These are phyloP conservation scores for Lyophyllum semitale DNA, from an alignment of 768 basidiomycete species.

Conservation along the genomic window DNA sequence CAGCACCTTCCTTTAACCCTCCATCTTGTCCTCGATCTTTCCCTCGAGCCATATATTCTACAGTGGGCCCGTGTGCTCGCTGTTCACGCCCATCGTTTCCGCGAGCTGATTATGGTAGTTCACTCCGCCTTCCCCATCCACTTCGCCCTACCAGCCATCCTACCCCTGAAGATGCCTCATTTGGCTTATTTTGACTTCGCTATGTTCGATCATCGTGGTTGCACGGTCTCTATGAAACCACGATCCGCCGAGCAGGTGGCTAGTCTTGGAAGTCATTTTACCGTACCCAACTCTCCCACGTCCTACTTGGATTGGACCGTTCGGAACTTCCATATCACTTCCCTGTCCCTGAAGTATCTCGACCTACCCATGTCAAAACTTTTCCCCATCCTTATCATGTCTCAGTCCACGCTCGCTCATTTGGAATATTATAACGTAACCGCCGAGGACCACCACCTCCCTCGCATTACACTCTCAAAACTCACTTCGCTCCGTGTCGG, in stretches of 20 bases:
- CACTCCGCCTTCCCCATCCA: neutral
- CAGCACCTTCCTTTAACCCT: no score
- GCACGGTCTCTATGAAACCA: constrained; percentile 6
- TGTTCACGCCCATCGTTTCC: constrained; percentile 7
- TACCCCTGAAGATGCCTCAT: constrained; percentile 4
- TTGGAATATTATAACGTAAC: constrained; percentile 15
- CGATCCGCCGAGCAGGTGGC: neutral
- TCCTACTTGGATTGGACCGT: constrained; percentile 16
- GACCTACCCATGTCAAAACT: constrained; percentile 9
- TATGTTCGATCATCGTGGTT: constrained; percentile 5
- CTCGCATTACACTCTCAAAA: constrained; percentile 11
- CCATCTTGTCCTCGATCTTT: no score
- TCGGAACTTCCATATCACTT: constrained; percentile 12
- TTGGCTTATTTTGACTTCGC: constrained; percentile 13
- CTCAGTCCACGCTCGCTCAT: constrained; percentile 14
- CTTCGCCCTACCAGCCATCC: neutral
- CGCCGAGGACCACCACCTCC: neutral
- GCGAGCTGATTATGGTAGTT: constrained; percentile 1
- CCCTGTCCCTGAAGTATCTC: constrained; percentile 15
- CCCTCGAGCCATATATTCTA: no score
- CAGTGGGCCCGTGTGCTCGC: neutral
- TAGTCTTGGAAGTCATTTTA: neutral
- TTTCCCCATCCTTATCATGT: constrained; percentile 15
- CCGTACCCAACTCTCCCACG: neutral
- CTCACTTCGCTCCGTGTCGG: constrained; percentile 16